Evolutionary conservation across 2,329 filamentous ascomycete species (phyloP).

Genomic region (Tolypocladium ovalisporum): DNA sequence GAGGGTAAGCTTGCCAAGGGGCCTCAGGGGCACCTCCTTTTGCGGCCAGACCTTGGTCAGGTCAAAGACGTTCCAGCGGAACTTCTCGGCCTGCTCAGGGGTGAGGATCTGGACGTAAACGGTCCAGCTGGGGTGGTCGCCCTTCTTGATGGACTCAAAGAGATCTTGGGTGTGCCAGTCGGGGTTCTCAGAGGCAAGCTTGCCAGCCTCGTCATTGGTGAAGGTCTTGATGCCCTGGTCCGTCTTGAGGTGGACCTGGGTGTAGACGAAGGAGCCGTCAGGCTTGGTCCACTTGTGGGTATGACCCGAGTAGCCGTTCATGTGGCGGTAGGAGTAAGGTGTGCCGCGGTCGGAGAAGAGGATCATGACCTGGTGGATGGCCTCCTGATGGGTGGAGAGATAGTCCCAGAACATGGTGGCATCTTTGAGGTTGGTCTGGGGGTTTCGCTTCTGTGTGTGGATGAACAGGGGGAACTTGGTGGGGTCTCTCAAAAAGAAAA

Average conservation of each 20-base stretch:
- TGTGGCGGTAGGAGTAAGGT: constrained; percentile 52
- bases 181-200: constrained; percentile 44
- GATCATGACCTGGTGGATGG: constrained; percentile 53
- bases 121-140: constrained; percentile 52
- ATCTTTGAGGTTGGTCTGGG: constrained; percentile 59
- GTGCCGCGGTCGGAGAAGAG: constrained; percentile 58
- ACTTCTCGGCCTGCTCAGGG: constrained; percentile 49
- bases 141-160: constrained; percentile 49
- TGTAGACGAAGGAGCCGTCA: constrained; percentile 55
- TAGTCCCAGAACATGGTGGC: constrained; percentile 46
- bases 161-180: constrained; percentile 55
- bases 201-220: constrained; percentile 43
- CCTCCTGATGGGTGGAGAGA: constrained; percentile 49
- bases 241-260: constrained; percentile 53
- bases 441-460: constrained; percentile 68
- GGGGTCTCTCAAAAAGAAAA: constrained; percentile 68
- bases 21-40: constrained; percentile 46
- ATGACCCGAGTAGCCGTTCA: constrained; percentile 59
- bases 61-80: constrained; percentile 55
- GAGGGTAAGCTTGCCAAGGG: constrained; percentile 51
- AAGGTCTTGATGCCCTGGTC: constrained; percentile 52
- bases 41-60: constrained; percentile 62
- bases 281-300: constrained; percentile 57
- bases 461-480: constrained; percentile 67
- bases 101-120: constrained; percentile 53